Conservation (phyloP, 495 filamentous ascomycete species). For the Neurospora sp. region DNA sequence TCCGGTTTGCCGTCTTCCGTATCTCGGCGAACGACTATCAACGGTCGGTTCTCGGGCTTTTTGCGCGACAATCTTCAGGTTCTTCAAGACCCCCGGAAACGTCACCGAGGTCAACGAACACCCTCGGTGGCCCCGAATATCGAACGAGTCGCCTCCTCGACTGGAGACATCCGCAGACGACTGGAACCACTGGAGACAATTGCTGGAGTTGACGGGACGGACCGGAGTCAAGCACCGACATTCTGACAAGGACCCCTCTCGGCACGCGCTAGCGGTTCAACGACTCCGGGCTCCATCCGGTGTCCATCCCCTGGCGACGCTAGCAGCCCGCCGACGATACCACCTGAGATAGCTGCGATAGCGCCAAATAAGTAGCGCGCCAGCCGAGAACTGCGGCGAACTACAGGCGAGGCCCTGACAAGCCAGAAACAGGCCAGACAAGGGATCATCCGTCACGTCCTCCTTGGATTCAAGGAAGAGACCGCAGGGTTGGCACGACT, state of each 20-base stretch:
- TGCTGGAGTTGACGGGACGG: not conserved
- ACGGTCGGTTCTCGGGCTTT: too few relatives aligned
- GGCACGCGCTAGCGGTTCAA: not conserved
- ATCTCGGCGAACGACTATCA: too few relatives aligned
- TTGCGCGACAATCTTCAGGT: too few relatives aligned
- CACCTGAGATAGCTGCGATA: not conserved
- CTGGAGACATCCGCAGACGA: not conserved
- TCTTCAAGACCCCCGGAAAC: not conserved
- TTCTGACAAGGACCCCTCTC: not conserved
- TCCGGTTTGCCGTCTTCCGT: not conserved
- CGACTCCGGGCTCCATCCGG: not conserved
- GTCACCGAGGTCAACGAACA: not conserved
- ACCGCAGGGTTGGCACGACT: not conserved
- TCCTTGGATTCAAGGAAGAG: not conserved
- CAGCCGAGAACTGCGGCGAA: not conserved
- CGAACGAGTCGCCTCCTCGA: not conserved
- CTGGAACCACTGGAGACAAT: not conserved
- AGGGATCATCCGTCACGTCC: not conserved
- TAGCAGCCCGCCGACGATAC: not conserved
- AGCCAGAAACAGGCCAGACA: not conserved
- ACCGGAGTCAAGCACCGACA: not conserved
- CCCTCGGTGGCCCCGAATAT: not conserved
- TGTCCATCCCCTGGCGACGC: not conserved
- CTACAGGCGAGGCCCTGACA: not conserved
- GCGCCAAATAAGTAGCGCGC: not conserved